Evolutionary conservation across 2,329 filamentous ascomycete species (phyloP).

Genomic region (Sarocladium kiliense): DNA sequence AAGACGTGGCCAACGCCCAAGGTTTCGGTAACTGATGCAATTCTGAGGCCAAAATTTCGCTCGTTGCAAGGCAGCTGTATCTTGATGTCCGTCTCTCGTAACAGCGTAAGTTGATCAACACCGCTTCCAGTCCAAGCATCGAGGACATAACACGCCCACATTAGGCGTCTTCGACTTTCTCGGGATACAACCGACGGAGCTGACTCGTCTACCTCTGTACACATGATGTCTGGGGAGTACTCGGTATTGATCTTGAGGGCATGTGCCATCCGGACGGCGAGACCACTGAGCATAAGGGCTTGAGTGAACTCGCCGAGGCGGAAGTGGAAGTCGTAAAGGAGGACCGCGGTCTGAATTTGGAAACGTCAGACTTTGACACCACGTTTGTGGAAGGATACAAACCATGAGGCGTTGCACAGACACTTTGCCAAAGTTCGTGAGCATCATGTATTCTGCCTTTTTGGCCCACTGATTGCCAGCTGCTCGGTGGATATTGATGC

Average conservation of each 20-base stretch:
- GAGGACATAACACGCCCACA: slow-evolving; percentile 38
- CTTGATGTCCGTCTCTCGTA: slow-evolving; percentile 35
- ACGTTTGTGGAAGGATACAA: slow-evolving; percentile 1
- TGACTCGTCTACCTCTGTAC: slow-evolving; percentile 23
- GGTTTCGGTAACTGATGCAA: slow-evolving; percentile 33
- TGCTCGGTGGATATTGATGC: slow-evolving; percentile 23
- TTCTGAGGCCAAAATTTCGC: slow-evolving; percentile 35
- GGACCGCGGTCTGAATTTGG: slow-evolving; percentile 25
- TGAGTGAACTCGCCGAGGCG: slow-evolving; percentile 33
- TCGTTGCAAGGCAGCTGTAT: slow-evolving; percentile 36
- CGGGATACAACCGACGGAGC: slow-evolving; percentile 29
- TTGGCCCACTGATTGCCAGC: slow-evolving; percentile 34
- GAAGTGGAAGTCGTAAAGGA: slow-evolving; percentile 35
- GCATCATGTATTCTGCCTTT: slow-evolving; percentile 28
- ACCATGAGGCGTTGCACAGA: slow-evolving; percentile 35
- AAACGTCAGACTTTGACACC: not conserved
- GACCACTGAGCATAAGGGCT: slow-evolving; percentile 35
- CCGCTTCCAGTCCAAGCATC: slow-evolving; percentile 35
- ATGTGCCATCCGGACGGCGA: slow-evolving; percentile 35
- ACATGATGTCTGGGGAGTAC: slow-evolving; percentile 31
- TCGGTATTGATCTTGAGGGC: slow-evolving; percentile 35
- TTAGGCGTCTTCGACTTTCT: slow-evolving; percentile 32
- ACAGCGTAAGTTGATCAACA: slow-evolving; percentile 31
- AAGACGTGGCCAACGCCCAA: slow-evolving; percentile 34
- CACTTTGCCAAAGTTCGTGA: slow-evolving; percentile 33